Base-by-base conservation (phyloP, 495 filamentous ascomycete species). In the Trichocladium uniseriatum region DNA sequence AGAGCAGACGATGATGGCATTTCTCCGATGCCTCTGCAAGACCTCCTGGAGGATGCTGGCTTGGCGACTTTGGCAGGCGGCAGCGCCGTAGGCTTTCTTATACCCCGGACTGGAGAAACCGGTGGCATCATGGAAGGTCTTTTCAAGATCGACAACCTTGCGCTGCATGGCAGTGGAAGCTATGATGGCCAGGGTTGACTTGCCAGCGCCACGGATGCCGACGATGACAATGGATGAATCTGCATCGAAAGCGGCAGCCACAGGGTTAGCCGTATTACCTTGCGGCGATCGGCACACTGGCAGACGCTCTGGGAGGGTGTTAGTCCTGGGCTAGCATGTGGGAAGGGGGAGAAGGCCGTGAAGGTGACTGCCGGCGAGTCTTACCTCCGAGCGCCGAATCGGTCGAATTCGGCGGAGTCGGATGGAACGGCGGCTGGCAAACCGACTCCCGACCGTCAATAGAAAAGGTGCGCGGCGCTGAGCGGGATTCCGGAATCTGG, bases 121-220 rank as follows among this genome's bases (percentile, higher is more conserved):
- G 0, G 79, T 81, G 0, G 67, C 64, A 19, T 80, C 73, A 18
- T 78, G 71, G 53, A 87, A 85, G 51, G 75, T 71, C 35, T 71
- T 69, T 47, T 86, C 81, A 15, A 76, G 70, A 51, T 86, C 82
- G 37, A 86, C 74, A 22, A 86, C 67, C 36, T 78, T 77, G 13
- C 81, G 73, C 9, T 76, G 75, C 41, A 80, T 77, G 27, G 78
- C 75, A 4, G 78, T 77, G 0, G 83, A 80, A 2, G 80, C 75
- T 15, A 88, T 82, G 43, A 87, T 75, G 0, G 79, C 83, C 10
- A 88, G 69, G 29, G 79, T 84, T 2, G 81, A 80, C 54, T 86
- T 87, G 8, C 83, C 83, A 4, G 81, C 78, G 0, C 84, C 82
- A 11, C 80, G 79, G 36, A 84, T 74, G 3, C 84, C 83, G 27